Evolutionary conservation across 2,329 filamentous ascomycete genomes (phyloP).

Genomic region (Ophiocordyceps polyrhachis-furcata): DNA sequence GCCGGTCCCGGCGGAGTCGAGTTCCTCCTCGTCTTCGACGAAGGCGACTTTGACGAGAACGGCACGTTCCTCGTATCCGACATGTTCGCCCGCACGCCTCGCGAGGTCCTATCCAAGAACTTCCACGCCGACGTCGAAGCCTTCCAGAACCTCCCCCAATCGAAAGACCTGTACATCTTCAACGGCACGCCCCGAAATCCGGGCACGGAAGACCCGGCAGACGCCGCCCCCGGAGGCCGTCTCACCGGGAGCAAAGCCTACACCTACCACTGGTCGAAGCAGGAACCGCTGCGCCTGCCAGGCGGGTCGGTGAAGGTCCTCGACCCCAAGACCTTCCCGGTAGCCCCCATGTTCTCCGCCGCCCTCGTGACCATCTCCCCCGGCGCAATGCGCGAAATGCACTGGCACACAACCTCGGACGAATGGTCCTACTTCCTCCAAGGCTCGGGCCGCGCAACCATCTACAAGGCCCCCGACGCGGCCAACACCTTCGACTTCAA

Average conservation of each 20-base stretch:
- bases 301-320: conserved; percentile 42
- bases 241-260: conserved; percentile 20
- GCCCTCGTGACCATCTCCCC: conserved; percentile 39
- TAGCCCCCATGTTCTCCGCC: conserved; percentile 33
- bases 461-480: conserved; percentile 30
- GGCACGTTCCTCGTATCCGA: conserved; percentile 38
- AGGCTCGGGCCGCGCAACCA: conserved; percentile 35
- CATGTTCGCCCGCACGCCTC: conserved; percentile 29
- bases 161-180: conserved; percentile 31
- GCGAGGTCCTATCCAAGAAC: conserved; percentile 35
- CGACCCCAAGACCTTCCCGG: conserved; percentile 36
- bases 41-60: conserved; percentile 38
- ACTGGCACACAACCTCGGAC: conserved; percentile 42
- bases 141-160: conserved; percentile 25
- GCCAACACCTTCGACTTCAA: conserved; percentile 39
- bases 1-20: conserved; percentile 35
- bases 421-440: conserved; percentile 43
- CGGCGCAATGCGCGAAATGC: conserved; percentile 45
- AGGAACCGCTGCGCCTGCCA: conserved; percentile 28
- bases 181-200: conserved; percentile 30
- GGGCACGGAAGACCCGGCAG: conserved; percentile 25
- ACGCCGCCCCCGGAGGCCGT: conserved; percentile 24
- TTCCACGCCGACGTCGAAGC: conserved; percentile 26
- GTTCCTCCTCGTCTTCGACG: conserved; percentile 42
- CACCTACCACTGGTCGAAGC: conserved; percentile 32